Evolutionary conservation across 495 filamentous ascomycete genomes (phyloP).

Genomic region (Viridothelium virens): DNA sequence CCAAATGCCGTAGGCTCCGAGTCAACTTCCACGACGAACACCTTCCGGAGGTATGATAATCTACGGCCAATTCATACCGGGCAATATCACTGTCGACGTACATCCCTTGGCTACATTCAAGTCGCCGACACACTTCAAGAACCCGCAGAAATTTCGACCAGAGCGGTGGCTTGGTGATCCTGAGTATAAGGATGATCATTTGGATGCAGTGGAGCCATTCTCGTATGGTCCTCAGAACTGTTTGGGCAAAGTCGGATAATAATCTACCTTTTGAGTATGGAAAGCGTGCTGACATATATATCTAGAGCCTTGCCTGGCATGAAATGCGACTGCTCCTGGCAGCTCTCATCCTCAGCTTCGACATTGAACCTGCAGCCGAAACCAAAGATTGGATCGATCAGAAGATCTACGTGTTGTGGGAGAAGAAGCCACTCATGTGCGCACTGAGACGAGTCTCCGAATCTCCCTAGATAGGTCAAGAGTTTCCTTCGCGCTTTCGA

Average conservation of each 20-base stretch:
- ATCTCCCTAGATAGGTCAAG: slow-evolving; percentile 13
- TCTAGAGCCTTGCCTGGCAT: slow-evolving; percentile 5
- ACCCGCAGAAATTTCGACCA: neutral
- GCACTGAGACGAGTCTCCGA: slow-evolving; percentile 12
- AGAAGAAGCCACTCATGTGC: slow-evolving; percentile 18
- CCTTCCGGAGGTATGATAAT: slow-evolving; percentile 6
- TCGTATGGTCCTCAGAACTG: slow-evolving; percentile 5
- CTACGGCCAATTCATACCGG: slow-evolving; percentile 9
- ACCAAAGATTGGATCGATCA: slow-evolving; percentile 10
- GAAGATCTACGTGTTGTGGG: slow-evolving; percentile 15
- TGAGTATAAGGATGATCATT: neutral
- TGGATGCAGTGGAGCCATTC: slow-evolving; percentile 7
- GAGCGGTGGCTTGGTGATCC: slow-evolving; percentile 8
- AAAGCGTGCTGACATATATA: slow-evolving; percentile 3
- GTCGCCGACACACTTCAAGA: slow-evolving; percentile 7
- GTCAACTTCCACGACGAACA: neutral
- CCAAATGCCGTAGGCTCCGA: neutral
- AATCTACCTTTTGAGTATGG: slow-evolving; percentile 9
- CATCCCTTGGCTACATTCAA: neutral
- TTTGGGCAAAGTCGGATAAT: slow-evolving; percentile 3
- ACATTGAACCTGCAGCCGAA: neutral
- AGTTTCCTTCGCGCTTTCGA: slow-evolving; percentile 4
- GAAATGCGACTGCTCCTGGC: slow-evolving; percentile 12
- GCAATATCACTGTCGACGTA: slow-evolving; percentile 11
- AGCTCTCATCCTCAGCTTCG: slow-evolving; percentile 1